Percentiles rank a stretch among this genome's conserved stretches.
phyloP scores from a whole-genome alignment of 2,329 filamentous ascomycete genomes.

The Fusarium sororula region DNA sequence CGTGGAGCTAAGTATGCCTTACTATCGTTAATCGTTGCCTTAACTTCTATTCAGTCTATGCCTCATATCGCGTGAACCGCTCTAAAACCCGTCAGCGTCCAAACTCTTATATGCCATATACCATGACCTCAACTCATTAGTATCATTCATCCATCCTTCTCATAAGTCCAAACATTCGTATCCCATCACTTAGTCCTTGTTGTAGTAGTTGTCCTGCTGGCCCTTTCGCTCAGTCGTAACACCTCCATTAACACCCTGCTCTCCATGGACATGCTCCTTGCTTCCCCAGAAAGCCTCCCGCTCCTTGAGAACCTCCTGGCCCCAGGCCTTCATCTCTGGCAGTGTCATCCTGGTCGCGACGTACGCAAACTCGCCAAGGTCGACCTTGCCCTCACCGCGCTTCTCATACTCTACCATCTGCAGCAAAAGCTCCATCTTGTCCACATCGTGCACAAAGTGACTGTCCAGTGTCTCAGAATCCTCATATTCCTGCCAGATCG shows the following conservation, averaged over 20 bases:
- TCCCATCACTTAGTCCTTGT: conserved; percentile 30
- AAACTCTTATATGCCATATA: conserved; percentile 8
- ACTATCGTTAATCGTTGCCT: conserved; percentile 5
- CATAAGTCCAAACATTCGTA: background rate
- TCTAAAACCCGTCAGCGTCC: background rate
- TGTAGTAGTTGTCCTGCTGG: conserved; percentile 63
- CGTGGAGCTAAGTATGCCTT: background rate
- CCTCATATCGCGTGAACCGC: conserved; percentile 5
- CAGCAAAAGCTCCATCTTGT: conserved; percentile 93
- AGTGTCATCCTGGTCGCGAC: conserved; percentile 78
- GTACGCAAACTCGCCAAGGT: conserved; percentile 87
- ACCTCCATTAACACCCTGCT: conserved; percentile 51
- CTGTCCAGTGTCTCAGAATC: conserved; percentile 84
- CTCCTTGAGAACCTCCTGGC: conserved; percentile 78
- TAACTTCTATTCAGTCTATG: conserved; percentile 11
- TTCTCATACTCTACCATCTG: conserved; percentile 99
- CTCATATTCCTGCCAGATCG: conserved; percentile 96
- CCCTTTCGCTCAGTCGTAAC: conserved; percentile 49
- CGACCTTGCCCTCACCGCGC: conserved; percentile 68
- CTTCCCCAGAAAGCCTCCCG: conserved; percentile 76
- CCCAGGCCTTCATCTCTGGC: conserved; percentile 84
- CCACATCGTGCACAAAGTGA: conserved; percentile 92
- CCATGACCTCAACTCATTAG: conserved; percentile 16
- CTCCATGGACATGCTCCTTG: conserved; percentile 58
- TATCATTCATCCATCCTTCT: conserved; percentile 18